A percentile compares a stretch with the other conserved stretches of the same genome.
phyloP scores from a whole-genome alignment of 306 rosid species.

The Rosa multiflora region DNA sequence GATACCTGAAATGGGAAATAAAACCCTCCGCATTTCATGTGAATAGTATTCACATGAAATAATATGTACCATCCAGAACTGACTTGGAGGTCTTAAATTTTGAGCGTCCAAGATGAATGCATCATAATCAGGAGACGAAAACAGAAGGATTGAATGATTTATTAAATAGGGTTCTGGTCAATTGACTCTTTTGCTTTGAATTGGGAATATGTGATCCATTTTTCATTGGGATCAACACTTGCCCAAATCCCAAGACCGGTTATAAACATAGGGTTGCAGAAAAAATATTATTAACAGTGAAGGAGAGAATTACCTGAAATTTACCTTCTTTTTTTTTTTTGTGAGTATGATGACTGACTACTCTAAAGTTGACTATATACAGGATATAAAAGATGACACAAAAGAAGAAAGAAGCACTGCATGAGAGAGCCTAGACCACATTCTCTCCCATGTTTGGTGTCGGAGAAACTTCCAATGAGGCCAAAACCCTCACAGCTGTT shows the following conservation, averaged over 20 bases:
- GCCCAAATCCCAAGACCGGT: not conserved
- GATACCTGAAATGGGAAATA: too few species aligned
- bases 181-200: not conserved
- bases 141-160: not conserved
- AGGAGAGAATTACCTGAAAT: not conserved
- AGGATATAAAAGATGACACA: conserved; percentile 3
- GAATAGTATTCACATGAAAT: too few species aligned
- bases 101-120: not conserved
- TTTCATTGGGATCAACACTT: not conserved
- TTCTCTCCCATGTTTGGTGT: conserved; percentile 89
- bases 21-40: too few species aligned
- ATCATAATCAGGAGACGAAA: not conserved
- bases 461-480: conserved; percentile 69
- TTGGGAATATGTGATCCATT: not conserved
- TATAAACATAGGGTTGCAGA: not conserved
- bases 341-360: conserved; percentile 9
- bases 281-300: not conserved
- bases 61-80: too few species aligned
- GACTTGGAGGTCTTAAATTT: too few species aligned
- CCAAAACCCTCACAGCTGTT: conserved; percentile 64
- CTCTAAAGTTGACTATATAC: conserved; percentile 36
- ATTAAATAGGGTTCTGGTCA: not conserved
- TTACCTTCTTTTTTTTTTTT: not conserved
- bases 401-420: conserved; percentile 28
- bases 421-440: conserved; percentile 38